phyloP scores from a whole-genome alignment of 768 basidiomycete genomes.

The Tylopilus sp. region DNA sequence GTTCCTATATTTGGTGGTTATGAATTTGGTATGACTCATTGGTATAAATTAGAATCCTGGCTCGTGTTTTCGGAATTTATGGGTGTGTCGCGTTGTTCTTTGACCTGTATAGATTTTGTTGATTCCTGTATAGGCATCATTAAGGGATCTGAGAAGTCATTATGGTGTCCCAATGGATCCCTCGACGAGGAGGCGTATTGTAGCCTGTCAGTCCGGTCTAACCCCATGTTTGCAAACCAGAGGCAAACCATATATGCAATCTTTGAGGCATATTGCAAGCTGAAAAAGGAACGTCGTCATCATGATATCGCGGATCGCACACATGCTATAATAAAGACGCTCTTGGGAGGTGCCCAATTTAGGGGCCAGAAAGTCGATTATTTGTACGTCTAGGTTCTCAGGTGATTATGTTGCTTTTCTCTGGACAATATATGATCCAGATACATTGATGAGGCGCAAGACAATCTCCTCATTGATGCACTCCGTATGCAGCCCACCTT shows the following conservation, averaged over 20 bases:
- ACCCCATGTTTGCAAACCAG: constrained; percentile 51
- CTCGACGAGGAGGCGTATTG: constrained; percentile 47
- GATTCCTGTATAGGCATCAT: constrained; percentile 46
- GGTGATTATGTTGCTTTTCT: not conserved
- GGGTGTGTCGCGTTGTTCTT: constrained; percentile 36
- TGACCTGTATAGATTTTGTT: not conserved
- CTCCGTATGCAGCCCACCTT: constrained; percentile 38
- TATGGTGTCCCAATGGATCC: constrained; percentile 33
- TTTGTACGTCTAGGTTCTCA: constrained; percentile 38
- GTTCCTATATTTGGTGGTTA: not conserved
- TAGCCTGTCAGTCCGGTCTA: constrained; percentile 46
- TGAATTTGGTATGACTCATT: not conserved
- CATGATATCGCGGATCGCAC: constrained; percentile 65
- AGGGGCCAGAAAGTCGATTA: constrained; percentile 49
- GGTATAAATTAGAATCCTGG: constrained; percentile 45
- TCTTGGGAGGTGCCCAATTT: constrained; percentile 29
- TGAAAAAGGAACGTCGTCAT: constrained; percentile 41
- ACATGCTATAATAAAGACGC: constrained; percentile 42
- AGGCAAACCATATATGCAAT: constrained; percentile 49
- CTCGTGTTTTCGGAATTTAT: constrained; percentile 65
- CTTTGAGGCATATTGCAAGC: constrained; percentile 49
- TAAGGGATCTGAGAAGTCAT: constrained; percentile 60
- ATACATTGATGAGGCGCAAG: constrained; percentile 74
- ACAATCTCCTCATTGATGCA: constrained; percentile 64
- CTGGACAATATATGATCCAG: constrained; percentile 24